A percentile compares a stretch with the other conserved stretches of the same genome.
These are phyloP conservation scores for Penicillium glabrum DNA, from an alignment of 2,329 filamentous ascomycete genomes.

Conservation along the genomic window DNA sequence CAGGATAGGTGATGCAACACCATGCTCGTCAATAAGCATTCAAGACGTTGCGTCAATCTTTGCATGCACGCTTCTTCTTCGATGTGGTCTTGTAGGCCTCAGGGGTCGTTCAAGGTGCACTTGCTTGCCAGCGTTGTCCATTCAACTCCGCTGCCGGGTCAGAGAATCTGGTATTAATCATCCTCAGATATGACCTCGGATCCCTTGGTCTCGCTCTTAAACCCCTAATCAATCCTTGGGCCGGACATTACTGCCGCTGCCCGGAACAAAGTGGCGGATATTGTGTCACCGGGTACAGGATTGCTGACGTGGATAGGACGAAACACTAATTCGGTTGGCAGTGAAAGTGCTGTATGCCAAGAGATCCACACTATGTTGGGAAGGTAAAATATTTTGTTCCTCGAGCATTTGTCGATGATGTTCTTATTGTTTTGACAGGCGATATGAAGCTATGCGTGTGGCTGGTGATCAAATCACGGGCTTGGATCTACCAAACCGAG, in stretches of 20 bases:
- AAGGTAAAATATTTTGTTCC: too few relatives aligned
- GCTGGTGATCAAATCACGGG: not conserved
- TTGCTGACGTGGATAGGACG: not conserved
- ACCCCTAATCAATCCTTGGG: not conserved
- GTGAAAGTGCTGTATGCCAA: not conserved
- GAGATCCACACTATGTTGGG: not conserved
- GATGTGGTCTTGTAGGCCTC: not conserved
- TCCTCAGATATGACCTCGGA: not conserved
- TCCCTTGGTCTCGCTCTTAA: not conserved
- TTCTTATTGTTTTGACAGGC: not conserved
- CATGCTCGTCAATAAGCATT: not conserved
- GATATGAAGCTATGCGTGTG: not conserved
- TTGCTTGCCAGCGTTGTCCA: not conserved
- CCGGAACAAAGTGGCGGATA: not conserved
- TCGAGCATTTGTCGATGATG: not conserved
- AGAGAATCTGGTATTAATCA: not conserved
- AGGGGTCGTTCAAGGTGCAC: not conserved
- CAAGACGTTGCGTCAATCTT: not conserved
- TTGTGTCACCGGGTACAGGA: not conserved
- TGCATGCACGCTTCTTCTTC: not conserved
- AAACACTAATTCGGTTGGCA: not conserved
- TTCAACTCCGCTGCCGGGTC: not conserved
- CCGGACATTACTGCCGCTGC: not conserved
- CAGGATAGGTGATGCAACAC: not conserved
- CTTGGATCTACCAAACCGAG: not conserved